Evolutionary conservation across 2,329 filamentous ascomycete species (phyloP), one percentile per base, ranked within the genome.

Genomic region (Aspergillus quadricinctus): DNA sequence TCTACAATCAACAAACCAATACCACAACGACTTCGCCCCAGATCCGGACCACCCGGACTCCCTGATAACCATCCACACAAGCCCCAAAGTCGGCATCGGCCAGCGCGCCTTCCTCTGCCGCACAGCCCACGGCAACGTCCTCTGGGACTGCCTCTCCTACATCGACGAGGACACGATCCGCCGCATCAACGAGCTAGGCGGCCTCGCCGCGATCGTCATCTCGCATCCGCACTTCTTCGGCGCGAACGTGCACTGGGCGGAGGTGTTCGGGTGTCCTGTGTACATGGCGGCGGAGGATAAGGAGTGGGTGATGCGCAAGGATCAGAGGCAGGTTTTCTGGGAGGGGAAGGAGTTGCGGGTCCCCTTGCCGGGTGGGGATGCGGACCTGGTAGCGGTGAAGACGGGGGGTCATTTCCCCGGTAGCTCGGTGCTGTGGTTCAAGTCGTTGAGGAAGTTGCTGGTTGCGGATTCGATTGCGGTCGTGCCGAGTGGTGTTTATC

Each of bases 221-320:
- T 86, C 82, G 10, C 89, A 95, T 72, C 90, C 90, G 52, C 90
- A 95, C 69, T 95, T 89, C 74, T 94, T 90, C 74, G 86, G 85
- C 14, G 88, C 89, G 3, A 87, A 91, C 69, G 72, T 89, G 0
- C 83, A 88, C 62, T 95, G 90, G 90, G 86, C 88, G 0, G 69
- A 77, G 48, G 79, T 80, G 0, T 93, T 94, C 63, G 63, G 74
- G 4, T 92, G 89, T 64, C 85, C 85, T 0, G 84, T 94, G 0
- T 92, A 89, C 65, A 67, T 90, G 1, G 79, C 86, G 0, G 71
- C 72, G 5, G 86, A 88, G 56, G 90, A 95, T 70, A 71, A 74
- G 54, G 66, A 76, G 61, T 94, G 90, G 90, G 69, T 86, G 10
- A 82, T 76, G 55, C 74, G 80, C 2, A 62, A 67, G 8, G 78